Evolutionary conservation across 129 eudicot species (phyloP).

Genomic region (Tanacetum coccineum): DNA sequence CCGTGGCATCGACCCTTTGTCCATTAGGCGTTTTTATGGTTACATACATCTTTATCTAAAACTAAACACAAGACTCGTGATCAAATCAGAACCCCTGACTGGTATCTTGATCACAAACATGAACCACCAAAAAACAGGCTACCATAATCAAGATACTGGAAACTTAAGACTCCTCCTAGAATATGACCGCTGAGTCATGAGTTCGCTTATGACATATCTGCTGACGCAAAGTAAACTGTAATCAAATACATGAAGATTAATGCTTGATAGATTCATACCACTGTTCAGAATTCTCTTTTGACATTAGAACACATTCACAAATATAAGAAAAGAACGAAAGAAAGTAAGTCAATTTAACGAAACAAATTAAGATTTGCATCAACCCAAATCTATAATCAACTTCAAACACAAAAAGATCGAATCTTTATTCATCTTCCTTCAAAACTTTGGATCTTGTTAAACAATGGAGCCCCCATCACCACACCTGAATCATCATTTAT

Average conservation of each 20-base stretch:
- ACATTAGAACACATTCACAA: slow-evolving; percentile 19
- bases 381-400: slow-evolving; percentile 26
- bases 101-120: neutral
- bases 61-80: no score
- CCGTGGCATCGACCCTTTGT: no score
- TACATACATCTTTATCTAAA: no score
- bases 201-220: neutral
- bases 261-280: slow-evolving; percentile 2
- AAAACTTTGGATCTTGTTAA: slow-evolving; percentile 49
- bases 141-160: neutral
- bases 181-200: neutral
- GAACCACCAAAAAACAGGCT: neutral
- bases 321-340: neutral
- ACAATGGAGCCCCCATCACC: slow-evolving; percentile 57
- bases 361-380: slow-evolving; percentile 22
- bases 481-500: slow-evolving; percentile 71
- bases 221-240: neutral
- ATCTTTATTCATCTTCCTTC: slow-evolving; percentile 53
- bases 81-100: no score
- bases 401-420: slow-evolving; percentile 13
- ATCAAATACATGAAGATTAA: neutral
- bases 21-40: no score
- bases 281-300: slow-evolving; percentile 16
- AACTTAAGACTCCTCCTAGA: no score
- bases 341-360: neutral